Base-by-base conservation (phyloP, 2,329 filamentous ascomycete species). In the Diaporthe amygdali region DNA sequence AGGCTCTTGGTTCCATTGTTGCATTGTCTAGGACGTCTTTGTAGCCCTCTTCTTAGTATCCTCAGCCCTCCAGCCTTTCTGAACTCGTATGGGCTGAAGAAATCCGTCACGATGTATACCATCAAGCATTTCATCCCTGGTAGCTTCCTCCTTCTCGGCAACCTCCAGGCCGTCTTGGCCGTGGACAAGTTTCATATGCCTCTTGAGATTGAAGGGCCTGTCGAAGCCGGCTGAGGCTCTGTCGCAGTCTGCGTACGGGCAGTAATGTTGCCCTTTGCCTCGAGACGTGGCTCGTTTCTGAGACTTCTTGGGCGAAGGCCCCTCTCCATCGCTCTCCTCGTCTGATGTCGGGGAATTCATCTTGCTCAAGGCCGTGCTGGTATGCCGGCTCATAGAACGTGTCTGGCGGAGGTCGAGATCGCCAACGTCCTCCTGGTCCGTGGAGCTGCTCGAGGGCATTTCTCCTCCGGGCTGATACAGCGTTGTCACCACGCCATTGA, bases 41-140 rank as follows among this genome's bases (percentile, higher is more conserved):
- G 17, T 25, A 2, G 67, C 71, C 68, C 70, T 74, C 74, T 68
- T 73, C 74, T 59, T 72, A 34, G 39, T 67, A 64, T 84, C 82
- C 41, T 78, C 80, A 2, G 78, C 82, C 49, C 85, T 79, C 87
- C 87, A 89, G 0, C 87, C 87, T 52, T 77, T 80, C 8, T 84
- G 81, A 0, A 83, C 79, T 70, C 83, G 81, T 66, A 93, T 85
- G 5, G 87, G 86, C 76, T 84, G 83, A 75, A 94, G 74, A 76
- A 92, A 94, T 0, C 92, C 90, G 78, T 94, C 92, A 1, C 90
- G 86, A 75, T 93, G 92, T 25, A 93, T 89, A 0, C 85, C 91
- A 0, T 91, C 92, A 10, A 85, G 75, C 76, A 90, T 86, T 76
- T 90, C 88, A 70, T 86, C 87, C 75, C 71, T 85, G 82, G 25